These are phyloP conservation scores for Verticillium zaregamsianum DNA, from an alignment of 2,329 filamentous ascomycete species.

Conservation along the genomic window DNA sequence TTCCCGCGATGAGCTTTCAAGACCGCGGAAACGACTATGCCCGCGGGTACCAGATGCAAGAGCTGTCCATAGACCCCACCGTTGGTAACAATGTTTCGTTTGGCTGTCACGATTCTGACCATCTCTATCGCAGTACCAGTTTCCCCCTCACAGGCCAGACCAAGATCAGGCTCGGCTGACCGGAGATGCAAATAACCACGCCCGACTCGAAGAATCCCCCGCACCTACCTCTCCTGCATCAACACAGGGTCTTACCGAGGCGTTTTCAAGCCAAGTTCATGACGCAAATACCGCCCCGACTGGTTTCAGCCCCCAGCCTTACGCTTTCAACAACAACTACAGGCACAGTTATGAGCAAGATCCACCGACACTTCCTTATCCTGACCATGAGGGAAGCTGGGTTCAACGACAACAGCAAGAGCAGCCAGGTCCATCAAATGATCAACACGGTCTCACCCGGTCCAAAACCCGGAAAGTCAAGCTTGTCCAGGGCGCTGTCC, in stretches of 20 bases:
- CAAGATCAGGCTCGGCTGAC: conserved; percentile 43
- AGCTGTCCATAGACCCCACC: background rate
- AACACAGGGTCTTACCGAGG: conserved; percentile 75
- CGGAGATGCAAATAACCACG: conserved; percentile 42
- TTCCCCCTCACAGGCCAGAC: conserved; percentile 47
- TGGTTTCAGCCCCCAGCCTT: background rate
- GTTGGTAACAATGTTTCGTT: background rate
- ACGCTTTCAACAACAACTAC: conserved; percentile 1
- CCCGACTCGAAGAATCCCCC: conserved; percentile 52
- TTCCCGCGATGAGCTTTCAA: background rate
- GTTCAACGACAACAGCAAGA: conserved; percentile 53
- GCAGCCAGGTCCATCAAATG: conserved; percentile 44
- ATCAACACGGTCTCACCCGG: conserved; percentile 64
- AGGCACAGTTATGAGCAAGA: conserved; percentile 6
- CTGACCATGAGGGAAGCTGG: background rate
- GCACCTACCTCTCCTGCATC: conserved; percentile 66
- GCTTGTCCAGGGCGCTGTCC: conserved; percentile 80
- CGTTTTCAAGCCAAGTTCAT: conserved; percentile 59
- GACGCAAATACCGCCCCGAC: conserved; percentile 8
- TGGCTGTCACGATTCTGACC: background rate
- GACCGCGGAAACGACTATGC: background rate
- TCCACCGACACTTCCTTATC: conserved; percentile 24
- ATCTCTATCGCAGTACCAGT: conserved; percentile 43
- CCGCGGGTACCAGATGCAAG: background rate
- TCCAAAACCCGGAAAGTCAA: conserved; percentile 86